A percentile compares a stretch with the other conserved stretches of the same genome.
phyloP scores from a whole-genome alignment of 345 rosid genomes.

The Sonneratia alba region DNA sequence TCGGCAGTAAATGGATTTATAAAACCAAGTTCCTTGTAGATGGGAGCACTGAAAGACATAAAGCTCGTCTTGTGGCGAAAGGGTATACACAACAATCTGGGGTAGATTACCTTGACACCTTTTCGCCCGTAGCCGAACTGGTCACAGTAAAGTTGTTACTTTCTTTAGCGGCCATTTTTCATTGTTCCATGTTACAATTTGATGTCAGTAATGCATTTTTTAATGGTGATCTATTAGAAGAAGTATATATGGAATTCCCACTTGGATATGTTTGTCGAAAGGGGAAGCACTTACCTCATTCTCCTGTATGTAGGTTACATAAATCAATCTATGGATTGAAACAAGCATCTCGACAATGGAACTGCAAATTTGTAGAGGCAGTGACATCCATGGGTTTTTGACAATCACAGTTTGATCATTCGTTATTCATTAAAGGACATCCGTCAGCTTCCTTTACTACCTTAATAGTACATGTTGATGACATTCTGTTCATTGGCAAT shows the following conservation, averaged over 20 bases:
- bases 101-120: background rate
- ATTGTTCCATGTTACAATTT: background rate
- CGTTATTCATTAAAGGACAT: background rate
- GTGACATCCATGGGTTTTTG: background rate
- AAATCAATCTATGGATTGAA: background rate
- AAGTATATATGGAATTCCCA: too few species aligned
- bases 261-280: too few species aligned
- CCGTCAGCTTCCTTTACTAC: too few species aligned
- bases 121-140: too few species aligned
- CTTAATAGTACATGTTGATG: background rate
- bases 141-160: too few species aligned
- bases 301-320: background rate
- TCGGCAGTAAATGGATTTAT: background rate
- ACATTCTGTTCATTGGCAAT: background rate
- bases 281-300: background rate
- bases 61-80: too few species aligned
- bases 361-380: background rate
- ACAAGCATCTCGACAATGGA: conserved; percentile 4
- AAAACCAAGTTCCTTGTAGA: too few species aligned
- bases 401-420: background rate
- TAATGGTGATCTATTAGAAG: background rate
- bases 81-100: too few species aligned
- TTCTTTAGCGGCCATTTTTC: too few species aligned
- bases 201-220: background rate
- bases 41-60: too few species aligned